phyloP scores from a whole-genome alignment of 1,139 yeast genomes.

The Taiozyma sp. region DNA sequence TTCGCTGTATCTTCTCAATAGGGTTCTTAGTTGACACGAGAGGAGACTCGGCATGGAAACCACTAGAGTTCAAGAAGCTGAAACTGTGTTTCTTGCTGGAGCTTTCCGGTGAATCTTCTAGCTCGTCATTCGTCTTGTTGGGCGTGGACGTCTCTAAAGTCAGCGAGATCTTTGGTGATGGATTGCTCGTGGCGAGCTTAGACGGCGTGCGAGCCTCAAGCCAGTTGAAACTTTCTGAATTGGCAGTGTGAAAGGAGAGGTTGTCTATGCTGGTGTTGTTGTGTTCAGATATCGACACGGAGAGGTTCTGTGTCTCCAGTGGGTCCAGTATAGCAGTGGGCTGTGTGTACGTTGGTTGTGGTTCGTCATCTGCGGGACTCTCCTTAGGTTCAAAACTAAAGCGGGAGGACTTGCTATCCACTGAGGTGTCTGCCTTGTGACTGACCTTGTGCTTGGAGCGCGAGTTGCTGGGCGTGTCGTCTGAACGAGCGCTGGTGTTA shows the following conservation, averaged over 20 bases:
- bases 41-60: constrained; percentile 11
- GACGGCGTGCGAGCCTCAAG: constrained; percentile 1
- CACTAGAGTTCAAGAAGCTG: constrained; percentile 22
- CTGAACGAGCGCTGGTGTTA: constrained; percentile 8
- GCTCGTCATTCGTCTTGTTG: constrained; percentile 1
- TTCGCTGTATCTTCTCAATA: constrained; percentile 10
- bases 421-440: not conserved
- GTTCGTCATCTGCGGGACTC: not conserved
- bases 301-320: not conserved
- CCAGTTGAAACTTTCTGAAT: constrained; percentile 5
- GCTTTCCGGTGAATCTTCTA: constrained; percentile 6
- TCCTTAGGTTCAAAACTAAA: constrained; percentile 2
- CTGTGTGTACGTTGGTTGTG: not conserved
- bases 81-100: constrained; percentile 14
- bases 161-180: constrained; percentile 15
- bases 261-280: constrained; percentile 3
- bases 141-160: constrained; percentile 22
- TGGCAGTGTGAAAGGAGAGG: constrained; percentile 19
- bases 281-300: not conserved
- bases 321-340: not conserved
- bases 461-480: constrained; percentile 2
- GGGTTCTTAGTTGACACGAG: constrained; percentile 3
- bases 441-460: not conserved
- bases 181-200: not conserved
- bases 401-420: not conserved